Evolutionary conservation across 208 protist genomes (phyloP), one percentile per base, ranked within the genome.

Genomic region (Phytomonas sp.): DNA sequence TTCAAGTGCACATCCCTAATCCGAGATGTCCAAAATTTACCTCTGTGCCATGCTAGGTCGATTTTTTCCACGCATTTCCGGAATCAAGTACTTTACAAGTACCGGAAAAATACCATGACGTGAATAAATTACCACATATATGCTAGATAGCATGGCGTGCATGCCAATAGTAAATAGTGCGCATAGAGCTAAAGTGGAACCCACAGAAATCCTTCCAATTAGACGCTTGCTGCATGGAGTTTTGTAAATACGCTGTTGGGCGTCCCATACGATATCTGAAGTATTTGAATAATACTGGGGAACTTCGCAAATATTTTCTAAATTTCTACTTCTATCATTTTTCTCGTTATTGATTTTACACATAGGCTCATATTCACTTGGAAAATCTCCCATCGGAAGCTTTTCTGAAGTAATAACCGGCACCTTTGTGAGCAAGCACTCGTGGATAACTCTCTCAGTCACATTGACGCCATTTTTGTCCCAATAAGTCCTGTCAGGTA

Each of bases 401-500:
- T 56, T 56, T 26, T 7, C 20, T 56, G 46, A 7, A 26, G 46
- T 23, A 56, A 26, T 26, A 23, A 26, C 46, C 23, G 20, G 20
- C 46, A 56, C 20, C 23, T 56, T 56, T 56, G 23, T 20, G 23
- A 26, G 26, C 23, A 26, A 56, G 20, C 20, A 56, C 46, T 56
- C 9, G 23, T 56, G 46, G 26, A 56, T 56, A 56, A 56, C 20
- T 23, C 5, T 26, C 20, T 56, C 20, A 0, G 46, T 56, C 46
- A 56, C 20, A 20, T 56, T 56, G 20, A 26, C 46, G 4, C 46
- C 11, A 26, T 56, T 56, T 23, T 23, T 56, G 23, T 56, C 17
- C 20, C 46, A 56, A 6, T 56, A 56, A 56, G 67, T 66, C 7
- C 69, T 68, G 28, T 69, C 68, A 33, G 30, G n/a, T 56, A 69